A percentile compares a stretch with the other conserved stretches of the same genome.
phyloP scores from a whole-genome alignment of 1,284 basidiomycete genomes.

The Apiotrichum siamense region DNA sequence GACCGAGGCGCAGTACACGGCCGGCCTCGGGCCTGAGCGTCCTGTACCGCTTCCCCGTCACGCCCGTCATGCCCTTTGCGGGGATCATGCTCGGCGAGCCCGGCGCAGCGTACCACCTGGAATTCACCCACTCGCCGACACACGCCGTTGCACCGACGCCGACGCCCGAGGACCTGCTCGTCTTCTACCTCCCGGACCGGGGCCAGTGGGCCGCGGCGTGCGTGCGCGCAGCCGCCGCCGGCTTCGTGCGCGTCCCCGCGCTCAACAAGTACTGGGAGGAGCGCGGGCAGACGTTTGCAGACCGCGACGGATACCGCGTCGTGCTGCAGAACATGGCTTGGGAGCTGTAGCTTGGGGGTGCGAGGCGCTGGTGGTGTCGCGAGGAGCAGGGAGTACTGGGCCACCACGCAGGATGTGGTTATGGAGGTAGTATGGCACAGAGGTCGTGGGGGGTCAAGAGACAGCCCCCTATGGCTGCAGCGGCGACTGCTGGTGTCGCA shows the following conservation, averaged over 20 bases:
- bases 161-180: conserved; percentile 10
- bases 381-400: no score
- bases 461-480: no score
- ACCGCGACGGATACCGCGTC: conserved; percentile 12
- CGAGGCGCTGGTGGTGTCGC: no score
- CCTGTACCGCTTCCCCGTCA: not conserved
- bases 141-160: not conserved
- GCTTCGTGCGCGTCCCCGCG: not conserved
- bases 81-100: conserved; percentile 11
- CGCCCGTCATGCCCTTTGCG: conserved; percentile 5
- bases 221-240: not conserved
- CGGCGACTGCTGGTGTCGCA: no score
- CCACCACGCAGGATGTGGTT: no score
- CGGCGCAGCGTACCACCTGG: conserved; percentile 6
- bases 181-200: conserved; percentile 9
- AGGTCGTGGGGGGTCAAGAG: no score
- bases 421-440: no score
- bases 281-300: conserved; percentile 3
- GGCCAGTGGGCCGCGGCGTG: conserved; percentile 2
- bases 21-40: conserved; percentile 1
- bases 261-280: conserved; percentile 13
- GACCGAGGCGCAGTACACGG: not conserved
- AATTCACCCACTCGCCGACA: not conserved
- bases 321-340: conserved; percentile 3
- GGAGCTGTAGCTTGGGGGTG: no score